Conservation (phyloP, 768 basidiomycete genomes). For the Naganishia antarctica region DNA sequence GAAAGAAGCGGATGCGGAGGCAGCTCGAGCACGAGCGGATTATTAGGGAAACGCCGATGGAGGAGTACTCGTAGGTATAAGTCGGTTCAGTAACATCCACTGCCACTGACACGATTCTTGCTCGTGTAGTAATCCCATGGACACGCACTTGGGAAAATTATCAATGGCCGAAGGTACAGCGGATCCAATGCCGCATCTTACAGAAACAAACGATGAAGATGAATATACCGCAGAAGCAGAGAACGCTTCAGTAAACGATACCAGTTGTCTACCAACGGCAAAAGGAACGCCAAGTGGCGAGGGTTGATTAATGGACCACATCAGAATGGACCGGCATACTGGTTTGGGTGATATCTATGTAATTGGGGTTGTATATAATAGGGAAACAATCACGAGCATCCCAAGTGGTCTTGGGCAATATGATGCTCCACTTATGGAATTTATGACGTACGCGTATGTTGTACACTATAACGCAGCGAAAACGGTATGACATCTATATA, state of each 20-base stretch:
- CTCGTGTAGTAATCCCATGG: neutral
- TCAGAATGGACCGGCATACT: no score
- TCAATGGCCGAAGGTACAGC: neutral
- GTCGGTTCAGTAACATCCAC: no score
- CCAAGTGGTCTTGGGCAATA: no score
- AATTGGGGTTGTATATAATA: no score
- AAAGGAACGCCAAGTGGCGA: neutral
- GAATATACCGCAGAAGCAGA: neutral
- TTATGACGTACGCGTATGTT: no score
- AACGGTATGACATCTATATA: no score
- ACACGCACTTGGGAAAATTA: neutral
- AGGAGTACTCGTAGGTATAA: slow-evolving; percentile 13
- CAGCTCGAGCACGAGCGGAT: slow-evolving; percentile 18
- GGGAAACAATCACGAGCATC: no score
- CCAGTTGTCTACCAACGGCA: neutral
- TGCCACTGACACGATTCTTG: neutral
- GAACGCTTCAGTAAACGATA: neutral
- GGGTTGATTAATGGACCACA: neutral
- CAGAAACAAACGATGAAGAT: slow-evolving; percentile 2
- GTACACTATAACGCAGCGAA: no score
- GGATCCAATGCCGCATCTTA: neutral
- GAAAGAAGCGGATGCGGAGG: slow-evolving; percentile 4
- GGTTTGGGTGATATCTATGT: no score
- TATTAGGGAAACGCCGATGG: slow-evolving; percentile 6
- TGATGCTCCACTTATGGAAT: no score